Conservation (phyloP, 148 eudicot species). For the Limonium bicolor region DNA sequence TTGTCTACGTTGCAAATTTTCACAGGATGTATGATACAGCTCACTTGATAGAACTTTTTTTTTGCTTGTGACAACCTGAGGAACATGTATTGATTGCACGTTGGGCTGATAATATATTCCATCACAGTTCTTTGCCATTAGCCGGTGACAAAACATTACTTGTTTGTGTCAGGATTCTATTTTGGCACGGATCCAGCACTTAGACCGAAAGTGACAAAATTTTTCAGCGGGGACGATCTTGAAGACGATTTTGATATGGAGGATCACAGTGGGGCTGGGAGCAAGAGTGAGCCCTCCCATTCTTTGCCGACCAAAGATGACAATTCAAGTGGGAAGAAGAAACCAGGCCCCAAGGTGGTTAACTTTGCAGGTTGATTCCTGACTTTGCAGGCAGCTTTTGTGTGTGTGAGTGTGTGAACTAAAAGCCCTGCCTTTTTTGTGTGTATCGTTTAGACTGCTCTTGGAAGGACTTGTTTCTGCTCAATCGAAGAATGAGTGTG, state of each 20-base stretch:
- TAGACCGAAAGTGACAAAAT: conserved; percentile 49
- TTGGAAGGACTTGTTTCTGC: too few relatives aligned
- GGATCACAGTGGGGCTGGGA: conserved; percentile 5
- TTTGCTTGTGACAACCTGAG: conserved; percentile 5
- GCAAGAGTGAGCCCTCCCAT: conserved; percentile 6
- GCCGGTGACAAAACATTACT: too few relatives aligned
- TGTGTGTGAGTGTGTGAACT: too few relatives aligned
- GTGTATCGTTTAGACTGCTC: too few relatives aligned
- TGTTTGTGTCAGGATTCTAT: too few relatives aligned
- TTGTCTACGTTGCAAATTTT: too few relatives aligned
- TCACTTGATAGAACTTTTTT: neutral
- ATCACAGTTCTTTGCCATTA: neutral
- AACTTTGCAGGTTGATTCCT: conserved; percentile 47
- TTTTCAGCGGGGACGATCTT: conserved; percentile 87
- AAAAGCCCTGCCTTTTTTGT: too few relatives aligned
- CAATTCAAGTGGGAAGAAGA: conserved; percentile 40
- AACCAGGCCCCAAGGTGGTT: conserved; percentile 73
- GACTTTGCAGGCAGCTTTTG: too few relatives aligned
- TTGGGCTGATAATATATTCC: neutral
- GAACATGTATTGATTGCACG: neutral
- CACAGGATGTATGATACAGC: neutral
- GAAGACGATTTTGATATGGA: conserved; percentile 69
- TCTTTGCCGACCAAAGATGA: conserved; percentile 7
- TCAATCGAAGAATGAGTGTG: too few relatives aligned
- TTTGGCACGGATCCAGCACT: too few relatives aligned